A percentile compares a stretch with the other conserved stretches of the same genome.
These are phyloP conservation scores for Solanum hybrid DNA, from an alignment of 305 asterid genomes.

Conservation along the genomic window DNA sequence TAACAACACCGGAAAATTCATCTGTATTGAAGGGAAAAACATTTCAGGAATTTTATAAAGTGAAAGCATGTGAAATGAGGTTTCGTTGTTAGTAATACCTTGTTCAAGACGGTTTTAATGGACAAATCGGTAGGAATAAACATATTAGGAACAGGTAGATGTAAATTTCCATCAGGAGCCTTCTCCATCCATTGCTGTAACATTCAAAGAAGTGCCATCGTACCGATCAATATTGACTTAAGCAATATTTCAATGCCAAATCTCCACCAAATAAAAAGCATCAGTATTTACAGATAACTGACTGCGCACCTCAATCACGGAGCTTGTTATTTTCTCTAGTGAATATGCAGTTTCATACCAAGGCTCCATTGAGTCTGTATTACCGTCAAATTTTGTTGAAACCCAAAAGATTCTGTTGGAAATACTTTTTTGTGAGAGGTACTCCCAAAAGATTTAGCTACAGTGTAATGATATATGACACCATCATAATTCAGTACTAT, in stretches of 20 bases:
- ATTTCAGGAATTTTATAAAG: constrained; percentile 18
- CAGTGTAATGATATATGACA: neutral
- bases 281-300: neutral
- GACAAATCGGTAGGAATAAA: constrained; percentile 88
- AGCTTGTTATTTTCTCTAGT: constrained; percentile 48
- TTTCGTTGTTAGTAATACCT: constrained; percentile 27
- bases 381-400: constrained; percentile 81
- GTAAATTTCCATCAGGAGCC: constrained; percentile 61
- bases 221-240: neutral
- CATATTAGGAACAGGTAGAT: constrained; percentile 64
- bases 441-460: neutral
- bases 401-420: constrained; percentile 83
- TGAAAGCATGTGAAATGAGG: constrained; percentile 5
- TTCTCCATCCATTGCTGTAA: constrained; percentile 67
- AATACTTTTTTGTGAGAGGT: neutral
- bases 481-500: constrained; percentile 1
- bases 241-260: constrained; percentile 2
- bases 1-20: constrained; percentile 51
- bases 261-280: neutral
- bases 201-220: neutral
- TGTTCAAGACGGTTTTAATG: constrained; percentile 43
- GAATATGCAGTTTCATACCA: constrained; percentile 92
- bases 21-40: constrained; percentile 37
- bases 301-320: constrained; percentile 54
- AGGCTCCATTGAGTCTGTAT: constrained; percentile 54